Conservation (phyloP, 2,329 filamentous ascomycete genomes). For the Hypoxylon rubiginosum region DNA sequence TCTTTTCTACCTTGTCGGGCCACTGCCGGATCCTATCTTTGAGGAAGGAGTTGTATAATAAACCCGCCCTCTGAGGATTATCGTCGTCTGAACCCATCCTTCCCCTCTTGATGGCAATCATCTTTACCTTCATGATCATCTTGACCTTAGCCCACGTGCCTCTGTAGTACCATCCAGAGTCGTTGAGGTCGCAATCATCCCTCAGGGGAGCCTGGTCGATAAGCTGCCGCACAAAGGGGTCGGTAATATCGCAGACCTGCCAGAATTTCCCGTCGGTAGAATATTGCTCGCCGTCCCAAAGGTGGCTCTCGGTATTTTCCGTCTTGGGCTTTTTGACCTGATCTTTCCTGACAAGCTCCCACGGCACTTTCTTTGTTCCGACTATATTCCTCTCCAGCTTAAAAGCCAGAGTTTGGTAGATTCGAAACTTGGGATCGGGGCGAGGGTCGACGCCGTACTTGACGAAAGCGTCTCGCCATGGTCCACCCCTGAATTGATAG, state of each 20-base stretch:
- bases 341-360: slow-evolving; percentile 63
- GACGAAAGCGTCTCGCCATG: slow-evolving; percentile 90
- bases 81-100: slow-evolving; percentile 64
- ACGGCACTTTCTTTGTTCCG: slow-evolving; percentile 61
- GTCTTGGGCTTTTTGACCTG: slow-evolving; percentile 57
- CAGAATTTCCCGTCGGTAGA: slow-evolving; percentile 88
- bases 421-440: slow-evolving; percentile 78
- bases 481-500: slow-evolving; percentile 93
- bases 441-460: slow-evolving; percentile 90
- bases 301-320: slow-evolving; percentile 69
- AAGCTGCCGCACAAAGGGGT: slow-evolving; percentile 77
- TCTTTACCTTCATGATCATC: slow-evolving; percentile 88
- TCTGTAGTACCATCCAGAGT: slow-evolving; percentile 87
- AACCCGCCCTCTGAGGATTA: slow-evolving; percentile 49
- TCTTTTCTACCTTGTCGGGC: slow-evolving; percentile 47
- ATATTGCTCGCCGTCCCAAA: slow-evolving; percentile 85
- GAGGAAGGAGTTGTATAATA: slow-evolving; percentile 59
- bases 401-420: slow-evolving; percentile 92
- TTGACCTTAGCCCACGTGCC: slow-evolving; percentile 87
- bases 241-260: slow-evolving; percentile 93
- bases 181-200: slow-evolving; percentile 67
- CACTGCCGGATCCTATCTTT: slow-evolving; percentile 48
- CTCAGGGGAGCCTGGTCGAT: slow-evolving; percentile 74
- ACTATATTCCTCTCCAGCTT: slow-evolving; percentile 72
- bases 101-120: slow-evolving; percentile 74